Evolutionary conservation across 345 rosid genomes (phyloP).

Genomic region (Melaleuca alternifolia): DNA sequence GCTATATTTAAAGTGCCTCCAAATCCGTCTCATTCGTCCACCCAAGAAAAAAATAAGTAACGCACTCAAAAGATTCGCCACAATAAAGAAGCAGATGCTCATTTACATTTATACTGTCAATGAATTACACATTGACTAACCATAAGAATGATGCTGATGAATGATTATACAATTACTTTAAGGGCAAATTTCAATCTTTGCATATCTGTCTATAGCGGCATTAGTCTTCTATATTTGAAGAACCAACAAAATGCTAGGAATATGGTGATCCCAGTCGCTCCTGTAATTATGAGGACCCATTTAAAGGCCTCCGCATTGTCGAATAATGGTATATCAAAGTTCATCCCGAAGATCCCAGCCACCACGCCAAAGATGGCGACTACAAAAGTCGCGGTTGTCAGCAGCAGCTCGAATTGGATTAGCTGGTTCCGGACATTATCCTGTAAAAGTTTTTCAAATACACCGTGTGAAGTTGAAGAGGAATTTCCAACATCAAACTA

Average conservation of each 20-base stretch:
- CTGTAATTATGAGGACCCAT: slow-evolving; percentile 84
- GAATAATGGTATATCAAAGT: slow-evolving; percentile 60
- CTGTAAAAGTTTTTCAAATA: slow-evolving; percentile 18
- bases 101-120: neutral
- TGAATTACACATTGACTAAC: neutral
- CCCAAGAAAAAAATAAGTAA: neutral
- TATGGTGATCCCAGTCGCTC: slow-evolving; percentile 42
- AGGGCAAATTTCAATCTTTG: neutral
- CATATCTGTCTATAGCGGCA: slow-evolving; percentile 45
- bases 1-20: neutral
- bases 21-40: neutral
- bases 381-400: slow-evolving; percentile 88
- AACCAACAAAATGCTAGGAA: slow-evolving; percentile 79
- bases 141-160: neutral
- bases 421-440: slow-evolving; percentile 96
- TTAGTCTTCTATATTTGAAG: slow-evolving; percentile 85
- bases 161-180: neutral
- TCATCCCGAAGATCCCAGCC: slow-evolving; percentile 97
- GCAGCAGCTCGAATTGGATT: slow-evolving; percentile 88
- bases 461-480: neutral
- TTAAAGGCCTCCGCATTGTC: slow-evolving; percentile 60
- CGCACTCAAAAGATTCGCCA: neutral
- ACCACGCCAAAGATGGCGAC: slow-evolving; percentile 97
- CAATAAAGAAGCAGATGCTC: neutral
- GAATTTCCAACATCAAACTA: neutral